These are phyloP conservation scores for Colletotrichum shisoi DNA, from an alignment of 2,329 filamentous ascomycete species.

Conservation along the genomic window DNA sequence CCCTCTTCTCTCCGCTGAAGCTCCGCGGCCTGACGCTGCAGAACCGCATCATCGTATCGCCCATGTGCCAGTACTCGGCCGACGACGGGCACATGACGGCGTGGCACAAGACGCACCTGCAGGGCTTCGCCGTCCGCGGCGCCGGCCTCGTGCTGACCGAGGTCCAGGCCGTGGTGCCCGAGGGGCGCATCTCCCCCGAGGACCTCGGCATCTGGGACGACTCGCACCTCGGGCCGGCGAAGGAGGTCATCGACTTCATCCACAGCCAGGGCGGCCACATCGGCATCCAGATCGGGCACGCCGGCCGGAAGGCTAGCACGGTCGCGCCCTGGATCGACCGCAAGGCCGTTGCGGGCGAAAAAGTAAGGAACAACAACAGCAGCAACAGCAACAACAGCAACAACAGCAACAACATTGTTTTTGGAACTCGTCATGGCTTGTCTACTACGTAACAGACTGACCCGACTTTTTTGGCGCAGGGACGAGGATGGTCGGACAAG, in stretches of 20 bases:
- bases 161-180: slow-evolving; percentile 70
- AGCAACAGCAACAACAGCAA: too few species aligned
- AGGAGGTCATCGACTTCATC: slow-evolving; percentile 69
- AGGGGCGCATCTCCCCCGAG: slow-evolving; percentile 77
- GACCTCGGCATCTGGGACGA: slow-evolving; percentile 76
- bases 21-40: slow-evolving; percentile 55
- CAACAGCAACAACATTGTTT: too few species aligned
- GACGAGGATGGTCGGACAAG: slow-evolving; percentile 55
- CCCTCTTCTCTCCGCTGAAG: slow-evolving; percentile 55
- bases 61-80: slow-evolving; percentile 59
- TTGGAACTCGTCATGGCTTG: neutral
- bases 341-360: slow-evolving; percentile 61
- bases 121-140: slow-evolving; percentile 50
- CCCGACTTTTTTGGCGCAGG: neutral
- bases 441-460: neutral
- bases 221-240: slow-evolving; percentile 69
- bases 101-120: slow-evolving; percentile 55
- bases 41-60: slow-evolving; percentile 57
- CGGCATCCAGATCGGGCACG: slow-evolving; percentile 74
- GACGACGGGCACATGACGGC: slow-evolving; percentile 53
- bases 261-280: slow-evolving; percentile 72
- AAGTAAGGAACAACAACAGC: slow-evolving; percentile 40
- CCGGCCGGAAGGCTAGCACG: slow-evolving; percentile 65
- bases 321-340: slow-evolving; percentile 64
- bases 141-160: slow-evolving; percentile 73